Evolutionary conservation across 108 stramenopile genomes (phyloP).

Genomic region (Cyclotella cryptica): DNA sequence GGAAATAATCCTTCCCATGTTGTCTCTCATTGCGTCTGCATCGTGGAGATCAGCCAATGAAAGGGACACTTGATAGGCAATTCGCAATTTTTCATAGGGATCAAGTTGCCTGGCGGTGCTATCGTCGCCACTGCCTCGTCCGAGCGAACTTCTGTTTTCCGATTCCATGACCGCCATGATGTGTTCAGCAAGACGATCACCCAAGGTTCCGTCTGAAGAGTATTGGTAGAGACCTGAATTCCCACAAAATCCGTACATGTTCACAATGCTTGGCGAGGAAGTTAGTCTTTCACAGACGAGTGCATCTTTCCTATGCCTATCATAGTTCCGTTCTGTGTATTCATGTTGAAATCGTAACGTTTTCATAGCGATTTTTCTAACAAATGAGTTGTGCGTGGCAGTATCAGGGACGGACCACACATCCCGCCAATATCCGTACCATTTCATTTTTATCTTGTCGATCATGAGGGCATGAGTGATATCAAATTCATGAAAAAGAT

Average conservation of each 20-base stretch:
- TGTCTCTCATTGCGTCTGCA: constrained; percentile 13
- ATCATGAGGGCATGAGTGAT: constrained; percentile 3
- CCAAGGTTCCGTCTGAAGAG: constrained; percentile 58
- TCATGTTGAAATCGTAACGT: constrained; percentile 61
- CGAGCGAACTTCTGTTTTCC: neutral
- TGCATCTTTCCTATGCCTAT: constrained; percentile 63
- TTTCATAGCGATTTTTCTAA: constrained; percentile 52
- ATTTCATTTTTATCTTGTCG: constrained; percentile 18
- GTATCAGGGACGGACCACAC: constrained; percentile 39
- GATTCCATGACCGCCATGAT: constrained; percentile 8
- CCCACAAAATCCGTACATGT: constrained; percentile 31
- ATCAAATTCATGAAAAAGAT: constrained; percentile 63
- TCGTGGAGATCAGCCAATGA: constrained; percentile 25
- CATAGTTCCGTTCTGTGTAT: constrained; percentile 56
- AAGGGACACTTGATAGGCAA: constrained; percentile 20
- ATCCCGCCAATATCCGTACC: constrained; percentile 67
- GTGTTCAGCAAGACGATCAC: constrained; percentile 11
- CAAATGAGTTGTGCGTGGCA: neutral
- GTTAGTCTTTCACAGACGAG: constrained; percentile 22
- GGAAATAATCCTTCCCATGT: constrained; percentile 4
- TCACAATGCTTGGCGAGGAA: constrained; percentile 11
- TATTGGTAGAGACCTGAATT: constrained; percentile 57
- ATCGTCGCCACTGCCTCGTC: neutral
- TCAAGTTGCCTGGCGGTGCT: neutral
- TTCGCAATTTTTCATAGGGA: constrained; percentile 8